Percentiles rank a stretch among this genome's conserved stretches.
Conservation (phyloP, 2,329 filamentous ascomycete species). For the Moelleriella libera region DNA sequence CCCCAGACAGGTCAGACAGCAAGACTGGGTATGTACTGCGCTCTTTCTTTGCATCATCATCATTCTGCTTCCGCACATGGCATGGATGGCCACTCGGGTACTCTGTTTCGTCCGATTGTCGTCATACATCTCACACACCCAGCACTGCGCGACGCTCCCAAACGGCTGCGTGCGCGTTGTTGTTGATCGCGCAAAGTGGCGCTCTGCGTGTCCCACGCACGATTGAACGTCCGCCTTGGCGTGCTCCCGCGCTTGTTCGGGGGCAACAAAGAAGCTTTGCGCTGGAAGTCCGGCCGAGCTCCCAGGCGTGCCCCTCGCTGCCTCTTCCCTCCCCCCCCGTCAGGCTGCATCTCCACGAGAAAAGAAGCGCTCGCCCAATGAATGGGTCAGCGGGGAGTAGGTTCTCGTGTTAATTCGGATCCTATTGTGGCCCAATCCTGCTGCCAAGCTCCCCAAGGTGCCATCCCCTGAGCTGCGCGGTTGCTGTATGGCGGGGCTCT, state of each 20-base stretch:
- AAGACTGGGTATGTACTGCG: slow-evolving; percentile 20
- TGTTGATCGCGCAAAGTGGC: too few relatives aligned
- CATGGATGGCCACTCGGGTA: not conserved
- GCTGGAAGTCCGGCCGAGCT: not conserved
- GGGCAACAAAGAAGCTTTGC: not conserved
- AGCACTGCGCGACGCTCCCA: too few relatives aligned
- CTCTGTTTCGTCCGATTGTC: not conserved
- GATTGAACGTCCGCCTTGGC: not conserved
- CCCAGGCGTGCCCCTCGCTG: too few relatives aligned
- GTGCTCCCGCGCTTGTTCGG: not conserved
- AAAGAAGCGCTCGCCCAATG: not conserved
- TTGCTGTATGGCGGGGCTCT: too few relatives aligned
- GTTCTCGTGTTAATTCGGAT: too few relatives aligned
- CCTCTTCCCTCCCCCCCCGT: not conserved
- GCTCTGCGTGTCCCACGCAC: not conserved
- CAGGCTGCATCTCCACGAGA: not conserved
- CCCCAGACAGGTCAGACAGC: slow-evolving; percentile 12
- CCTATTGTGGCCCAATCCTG: too few relatives aligned
- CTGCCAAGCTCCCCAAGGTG: too few relatives aligned
- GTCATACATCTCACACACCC: not conserved
- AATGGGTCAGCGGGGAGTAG: too few relatives aligned
- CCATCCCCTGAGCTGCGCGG: too few relatives aligned
- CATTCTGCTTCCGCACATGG: not conserved
- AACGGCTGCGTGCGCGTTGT: too few relatives aligned
- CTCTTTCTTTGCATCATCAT: not conserved